Base-by-base conservation (phyloP, 306 rosid species). In the Castanea sativa region DNA sequence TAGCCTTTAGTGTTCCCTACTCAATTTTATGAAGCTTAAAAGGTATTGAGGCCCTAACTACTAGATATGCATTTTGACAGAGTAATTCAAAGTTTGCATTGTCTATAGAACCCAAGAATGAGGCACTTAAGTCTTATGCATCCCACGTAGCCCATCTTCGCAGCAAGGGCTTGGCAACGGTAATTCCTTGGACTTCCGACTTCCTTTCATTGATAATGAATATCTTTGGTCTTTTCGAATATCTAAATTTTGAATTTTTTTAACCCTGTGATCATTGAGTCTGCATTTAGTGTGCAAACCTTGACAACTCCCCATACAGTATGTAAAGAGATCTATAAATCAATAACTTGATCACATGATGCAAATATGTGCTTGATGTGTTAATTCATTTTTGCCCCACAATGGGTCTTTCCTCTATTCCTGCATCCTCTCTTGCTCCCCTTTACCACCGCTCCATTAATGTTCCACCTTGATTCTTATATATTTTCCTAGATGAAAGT, bases 101-200 rank as follows among this genome's bases (percentile, higher is more conserved):
- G 85, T 91, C 92, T 41, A 76, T 95, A 78, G 99, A 95, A 79
- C 98, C 98, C 15, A 76, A 83, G 79, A 95, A 95, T 79, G 87
- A 90, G 87, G 94, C 90, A 82, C 97, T 95, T 78, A 91, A 86
- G 73, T 91, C 93, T 59, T 95, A 91, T 85, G 97, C 90, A 55
- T 82, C 92, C 56, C 87, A 84, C 60, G 87, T 95, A 57, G 85
- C 87, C 64, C 90, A 90, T 83, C 91, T 91, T 79, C 84, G 93
- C 52, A 85, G 74, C 85, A 95, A 91, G 83, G 97, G 94, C 82
- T 57, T 93, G 84, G 96, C 99, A 74, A 93, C 97, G 93, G 99
- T 95, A 93, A 79, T 78, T 14, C 35, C 29, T 56, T n/a, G 8
- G 41, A 20, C 79, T 20, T 41, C 45, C 12, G 32, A 20, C 79